A percentile compares a stretch with the other conserved stretches of the same genome.
phyloP scores from a whole-genome alignment of 208 protist species.

The Acanthamoeba healyi region DNA sequence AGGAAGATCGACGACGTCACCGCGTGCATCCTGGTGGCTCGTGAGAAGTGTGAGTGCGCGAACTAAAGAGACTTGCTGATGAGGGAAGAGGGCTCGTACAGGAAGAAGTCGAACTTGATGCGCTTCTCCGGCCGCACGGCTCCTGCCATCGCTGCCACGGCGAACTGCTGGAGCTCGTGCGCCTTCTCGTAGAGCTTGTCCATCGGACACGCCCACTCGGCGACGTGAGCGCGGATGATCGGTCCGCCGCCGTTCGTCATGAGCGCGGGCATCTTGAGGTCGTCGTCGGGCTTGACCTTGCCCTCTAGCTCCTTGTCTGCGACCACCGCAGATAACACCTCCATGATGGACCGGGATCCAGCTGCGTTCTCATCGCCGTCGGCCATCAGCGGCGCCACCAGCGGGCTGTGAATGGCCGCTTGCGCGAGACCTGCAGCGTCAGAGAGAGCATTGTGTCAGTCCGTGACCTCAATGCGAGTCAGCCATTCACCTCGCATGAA shows the following conservation, averaged over 20 bases:
- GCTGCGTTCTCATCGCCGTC: neutral
- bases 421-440: neutral
- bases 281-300: neutral
- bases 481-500: neutral
- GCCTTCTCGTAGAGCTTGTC: conserved; percentile 23
- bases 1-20: conserved; percentile 55
- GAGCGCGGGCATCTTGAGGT: neutral
- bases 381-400: neutral
- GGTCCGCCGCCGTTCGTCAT: neutral
- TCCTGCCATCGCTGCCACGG: neutral
- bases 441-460: too few species aligned
- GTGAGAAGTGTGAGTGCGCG: too few species aligned
- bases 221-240: neutral
- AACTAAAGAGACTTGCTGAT: too few species aligned
- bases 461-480: too few species aligned
- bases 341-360: neutral
- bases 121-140: neutral
- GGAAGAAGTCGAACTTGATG: conserved; percentile 9
- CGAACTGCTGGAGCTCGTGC: conserved; percentile 38
- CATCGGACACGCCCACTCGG: neutral
- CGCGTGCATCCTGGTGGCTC: neutral
- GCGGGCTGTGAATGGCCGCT: neutral
- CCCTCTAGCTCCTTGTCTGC: neutral
- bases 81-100: neutral
- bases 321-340: neutral